A percentile compares a stretch with the other conserved stretches of the same genome.
Evolutionary conservation across 1,139 yeast genomes (phyloP).

Genomic region (Insectozyma bohioensis): DNA sequence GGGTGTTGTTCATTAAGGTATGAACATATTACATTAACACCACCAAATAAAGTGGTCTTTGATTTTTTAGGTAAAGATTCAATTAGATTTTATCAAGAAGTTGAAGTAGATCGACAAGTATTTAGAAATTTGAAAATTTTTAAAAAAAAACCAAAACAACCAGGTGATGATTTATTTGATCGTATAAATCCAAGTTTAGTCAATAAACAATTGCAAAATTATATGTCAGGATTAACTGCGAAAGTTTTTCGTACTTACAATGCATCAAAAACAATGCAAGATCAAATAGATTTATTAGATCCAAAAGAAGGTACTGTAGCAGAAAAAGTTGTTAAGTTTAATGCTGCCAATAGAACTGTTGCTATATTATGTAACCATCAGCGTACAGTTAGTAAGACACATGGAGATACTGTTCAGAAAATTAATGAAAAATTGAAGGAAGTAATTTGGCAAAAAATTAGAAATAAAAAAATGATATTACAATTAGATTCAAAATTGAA

Average conservation of each 20-base stretch:
- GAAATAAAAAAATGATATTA: slow-evolving; percentile 70
- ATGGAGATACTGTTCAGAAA: slow-evolving; percentile 76
- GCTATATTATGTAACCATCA: slow-evolving; percentile 98
- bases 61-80: slow-evolving; percentile 97
- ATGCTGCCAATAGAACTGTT: slow-evolving; percentile 93
- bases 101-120: slow-evolving; percentile 84
- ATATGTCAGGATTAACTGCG: slow-evolving; percentile 93
- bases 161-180: slow-evolving; percentile 92
- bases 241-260: slow-evolving; percentile 97
- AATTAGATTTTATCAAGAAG: slow-evolving; percentile 88
- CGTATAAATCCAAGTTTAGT: slow-evolving; percentile 79
- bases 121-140: slow-evolving; percentile 85
- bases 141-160: slow-evolving; percentile 82
- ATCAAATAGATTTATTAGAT: slow-evolving; percentile 78
- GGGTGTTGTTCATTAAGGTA: slow-evolving; percentile 94
- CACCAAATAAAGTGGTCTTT: slow-evolving; percentile 86
- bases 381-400: slow-evolving; percentile 84
- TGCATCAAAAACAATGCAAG: slow-evolving; percentile 97
- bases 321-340: slow-evolving; percentile 83
- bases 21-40: slow-evolving; percentile 83
- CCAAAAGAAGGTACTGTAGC: slow-evolving; percentile 80
- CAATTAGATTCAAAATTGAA: slow-evolving; percentile 56
- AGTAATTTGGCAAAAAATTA: slow-evolving; percentile 78
- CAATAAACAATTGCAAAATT: slow-evolving; percentile 83
- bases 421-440: slow-evolving; percentile 77